These are phyloP conservation scores for Alopecurus myosuroides DNA, from an alignment of 176 grass and related monocot species.

Conservation along the genomic window DNA sequence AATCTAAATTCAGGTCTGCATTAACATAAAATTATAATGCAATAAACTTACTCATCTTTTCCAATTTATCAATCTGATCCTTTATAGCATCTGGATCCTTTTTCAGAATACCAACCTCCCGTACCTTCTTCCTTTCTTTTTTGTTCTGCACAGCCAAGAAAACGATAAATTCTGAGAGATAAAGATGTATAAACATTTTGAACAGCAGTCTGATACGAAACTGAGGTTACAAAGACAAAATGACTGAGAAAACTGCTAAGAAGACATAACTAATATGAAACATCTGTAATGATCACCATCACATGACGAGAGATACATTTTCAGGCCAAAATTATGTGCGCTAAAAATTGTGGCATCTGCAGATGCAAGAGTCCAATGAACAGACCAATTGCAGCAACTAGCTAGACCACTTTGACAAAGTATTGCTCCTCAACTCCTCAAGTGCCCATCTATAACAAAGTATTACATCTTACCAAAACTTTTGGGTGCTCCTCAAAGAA, in stretches of 20 bases:
- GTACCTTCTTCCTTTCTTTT: slow-evolving; percentile 98
- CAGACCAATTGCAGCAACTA: neutral
- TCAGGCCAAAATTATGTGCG: neutral
- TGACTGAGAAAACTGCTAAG: neutral
- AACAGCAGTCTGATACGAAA: neutral
- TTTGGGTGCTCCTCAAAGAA: neutral
- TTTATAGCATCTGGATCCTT: slow-evolving; percentile 82
- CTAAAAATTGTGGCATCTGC: neutral
- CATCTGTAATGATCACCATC: neutral
- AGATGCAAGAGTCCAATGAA: neutral
- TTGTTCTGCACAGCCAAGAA: slow-evolving; percentile 61
- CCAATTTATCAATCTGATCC: slow-evolving; percentile 93
- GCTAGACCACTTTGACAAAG: neutral
- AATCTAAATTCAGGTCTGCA: slow-evolving; percentile 10
- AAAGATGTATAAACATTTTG: slow-evolving; percentile 2
- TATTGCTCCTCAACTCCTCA: neutral
- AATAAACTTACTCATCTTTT: slow-evolving; percentile 91
- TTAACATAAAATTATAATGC: neutral
- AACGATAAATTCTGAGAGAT: slow-evolving; percentile 9
- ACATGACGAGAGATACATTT: slow-evolving; percentile 1
- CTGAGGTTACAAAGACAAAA: neutral
- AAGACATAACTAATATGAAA: neutral
- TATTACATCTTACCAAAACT: neutral
- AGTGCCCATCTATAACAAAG: neutral
- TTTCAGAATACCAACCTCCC: slow-evolving; percentile 97